phyloP scores from a whole-genome alignment of 208 protist species.

The Acanthamoeba royreba region DNA sequence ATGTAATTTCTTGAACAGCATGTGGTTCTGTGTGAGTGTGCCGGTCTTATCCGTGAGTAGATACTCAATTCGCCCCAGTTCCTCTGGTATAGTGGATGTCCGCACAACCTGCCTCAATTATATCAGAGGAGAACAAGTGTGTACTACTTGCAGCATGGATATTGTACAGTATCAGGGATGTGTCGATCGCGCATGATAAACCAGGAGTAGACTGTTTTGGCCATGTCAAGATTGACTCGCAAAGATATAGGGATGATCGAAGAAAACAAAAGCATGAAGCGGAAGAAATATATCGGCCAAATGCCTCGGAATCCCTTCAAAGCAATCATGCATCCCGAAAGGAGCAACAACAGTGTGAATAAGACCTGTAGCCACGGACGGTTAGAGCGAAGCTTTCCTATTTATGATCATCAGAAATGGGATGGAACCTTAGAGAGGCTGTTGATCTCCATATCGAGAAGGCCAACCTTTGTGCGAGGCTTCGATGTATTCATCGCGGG shows the following conservation, averaged over 20 bases:
- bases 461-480: conserved; percentile 87
- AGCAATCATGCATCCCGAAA: conserved; percentile 74
- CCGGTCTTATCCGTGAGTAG: conserved; percentile 98
- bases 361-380: conserved; percentile 51
- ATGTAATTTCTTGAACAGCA: conserved; percentile 84
- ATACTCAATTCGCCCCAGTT: conserved; percentile 96
- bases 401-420: conserved; percentile 50
- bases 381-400: not conserved
- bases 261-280: conserved; percentile 91
- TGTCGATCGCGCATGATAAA: conserved; percentile 86
- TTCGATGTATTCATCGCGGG: conserved; percentile 92
- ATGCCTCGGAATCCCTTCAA: conserved; percentile 77
- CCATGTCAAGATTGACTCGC: conserved; percentile 97
- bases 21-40: conserved; percentile 96
- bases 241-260: conserved; percentile 97
- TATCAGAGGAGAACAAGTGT: no score
- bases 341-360: conserved; percentile 71
- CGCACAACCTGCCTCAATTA: conserved; percentile 88
- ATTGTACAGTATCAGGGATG: conserved; percentile 75
- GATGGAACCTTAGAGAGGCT: conserved; percentile 89
- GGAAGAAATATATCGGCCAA: conserved; percentile 88
- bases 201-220: conserved; percentile 93
- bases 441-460: conserved; percentile 95
- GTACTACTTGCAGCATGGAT: not conserved
- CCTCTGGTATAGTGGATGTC: conserved; percentile 96